These are phyloP conservation scores for Mycena rosella DNA, from an alignment of 768 basidiomycete species.

Conservation along the genomic window DNA sequence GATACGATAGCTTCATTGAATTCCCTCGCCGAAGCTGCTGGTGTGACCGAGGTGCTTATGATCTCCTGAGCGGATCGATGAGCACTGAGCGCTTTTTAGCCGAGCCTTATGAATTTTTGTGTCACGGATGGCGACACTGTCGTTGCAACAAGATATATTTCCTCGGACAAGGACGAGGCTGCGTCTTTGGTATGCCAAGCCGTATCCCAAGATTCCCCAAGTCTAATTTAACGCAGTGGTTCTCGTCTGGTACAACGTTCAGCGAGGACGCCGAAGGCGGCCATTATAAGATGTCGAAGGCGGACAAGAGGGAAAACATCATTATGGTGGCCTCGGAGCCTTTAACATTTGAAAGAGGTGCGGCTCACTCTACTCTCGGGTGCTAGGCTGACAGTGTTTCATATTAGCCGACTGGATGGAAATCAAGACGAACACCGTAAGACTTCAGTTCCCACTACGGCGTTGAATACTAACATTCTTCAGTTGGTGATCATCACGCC, in stretches of 20 bases:
- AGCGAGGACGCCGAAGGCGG: slow-evolving; percentile 91
- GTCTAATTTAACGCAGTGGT: slow-evolving; percentile 68
- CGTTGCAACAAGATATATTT: slow-evolving; percentile 95
- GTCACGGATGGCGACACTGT: slow-evolving; percentile 96
- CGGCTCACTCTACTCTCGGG: slow-evolving; percentile 15
- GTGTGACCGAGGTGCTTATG: slow-evolving; percentile 73
- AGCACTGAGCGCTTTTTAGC: slow-evolving; percentile 55
- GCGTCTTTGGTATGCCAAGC: slow-evolving; percentile 78
- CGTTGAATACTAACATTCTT: neutral
- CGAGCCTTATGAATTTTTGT: slow-evolving; percentile 95
- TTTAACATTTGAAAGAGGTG: slow-evolving; percentile 95
- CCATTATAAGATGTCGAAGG: slow-evolving; percentile 95
- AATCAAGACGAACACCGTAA: slow-evolving; percentile 82
- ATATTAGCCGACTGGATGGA: slow-evolving; percentile 96
- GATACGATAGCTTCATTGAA: slow-evolving; percentile 89
- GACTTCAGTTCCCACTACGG: neutral
- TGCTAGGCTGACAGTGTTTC: slow-evolving; percentile 6
- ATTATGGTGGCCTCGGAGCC: slow-evolving; percentile 97
- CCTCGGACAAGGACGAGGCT: slow-evolving; percentile 91
- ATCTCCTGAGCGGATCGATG: neutral
- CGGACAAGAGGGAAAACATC: slow-evolving; percentile 95
- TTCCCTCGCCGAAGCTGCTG: slow-evolving; percentile 75
- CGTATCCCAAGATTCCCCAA: neutral
- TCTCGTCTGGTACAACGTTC: slow-evolving; percentile 95
- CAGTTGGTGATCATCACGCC: slow-evolving; percentile 96